Evolutionary conservation across 495 filamentous ascomycete species (phyloP), one percentile per base, ranked within the genome.

Genomic region (Rhypophila decipiens): DNA sequence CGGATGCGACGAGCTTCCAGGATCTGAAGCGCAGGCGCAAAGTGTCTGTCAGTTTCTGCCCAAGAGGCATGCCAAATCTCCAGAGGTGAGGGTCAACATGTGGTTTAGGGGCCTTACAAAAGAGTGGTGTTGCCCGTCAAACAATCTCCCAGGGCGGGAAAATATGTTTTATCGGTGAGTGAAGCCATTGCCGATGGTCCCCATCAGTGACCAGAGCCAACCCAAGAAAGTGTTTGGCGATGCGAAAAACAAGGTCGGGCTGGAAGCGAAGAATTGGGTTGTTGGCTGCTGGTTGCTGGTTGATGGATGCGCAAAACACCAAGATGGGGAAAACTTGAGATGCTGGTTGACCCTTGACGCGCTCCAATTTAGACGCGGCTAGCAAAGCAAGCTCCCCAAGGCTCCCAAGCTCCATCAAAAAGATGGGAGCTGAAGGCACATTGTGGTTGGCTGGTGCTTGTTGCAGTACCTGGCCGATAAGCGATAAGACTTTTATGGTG

Each of bases 1-100:
- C 79, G 21, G 76, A 72, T 50, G 84, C 88, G 39, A 82, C 81
- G 43, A 78, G 70, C 60, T 76, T 82, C 89, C 89, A 95, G 42
- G 89, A 87, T 57, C 86, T 90, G 48, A 20, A 13, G 71, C 65
- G 76, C 79, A 63, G 76, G 74, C 63, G 86, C 21, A 58, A 50
- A 8, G 45, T 31, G 35, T 31, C 27, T 31, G 19, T 21, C 9
- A 40, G 8, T 10, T 22, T 40, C 18, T 3, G 8, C 18, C 1
- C 20, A 9, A 17, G 15, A 15, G 9, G 10, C 36, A 2, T 39
- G 17, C 13, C 10, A 12, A 21, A 40, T 18, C 19, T 18, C 13
- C 36, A 17, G 36, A 17, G 3, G 36, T 18, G 36, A 33, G 13
- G 13, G 7, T 7, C 13, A 13, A 33, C 15, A 38, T 38, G 36